Percentiles rank a stretch among this genome's conserved stretches.
phyloP scores from a whole-genome alignment of 2,329 filamentous ascomycete genomes.

The Trichophyton equinum region DNA sequence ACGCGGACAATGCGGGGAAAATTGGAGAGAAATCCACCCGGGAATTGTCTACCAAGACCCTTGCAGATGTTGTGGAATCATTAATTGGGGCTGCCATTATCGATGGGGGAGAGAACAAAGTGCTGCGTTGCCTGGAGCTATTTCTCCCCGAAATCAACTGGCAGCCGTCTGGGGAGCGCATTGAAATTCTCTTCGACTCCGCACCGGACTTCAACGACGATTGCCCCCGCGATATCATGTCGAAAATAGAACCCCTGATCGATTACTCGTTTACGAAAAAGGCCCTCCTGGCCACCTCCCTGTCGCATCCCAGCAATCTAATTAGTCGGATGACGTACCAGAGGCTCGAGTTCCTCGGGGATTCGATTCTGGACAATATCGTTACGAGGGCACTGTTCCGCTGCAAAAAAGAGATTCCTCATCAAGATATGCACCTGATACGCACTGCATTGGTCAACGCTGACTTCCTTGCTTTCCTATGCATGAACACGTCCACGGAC shows the following conservation, averaged over 20 bases:
- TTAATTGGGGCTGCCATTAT: constrained; percentile 65
- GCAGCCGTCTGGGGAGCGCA: constrained; percentile 35
- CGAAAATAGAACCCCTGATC: constrained; percentile 50
- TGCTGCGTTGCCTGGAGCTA: constrained; percentile 49
- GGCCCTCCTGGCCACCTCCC: constrained; percentile 58
- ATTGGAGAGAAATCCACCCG: constrained; percentile 20
- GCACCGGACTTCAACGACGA: constrained; percentile 28
- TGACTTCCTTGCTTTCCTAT: constrained; percentile 64
- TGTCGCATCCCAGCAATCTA: constrained; percentile 61
- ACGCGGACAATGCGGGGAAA: constrained; percentile 19
- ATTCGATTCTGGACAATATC: constrained; percentile 69
- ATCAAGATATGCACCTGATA: constrained; percentile 59
- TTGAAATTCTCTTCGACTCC: constrained; percentile 34
- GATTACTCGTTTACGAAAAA: constrained; percentile 61
- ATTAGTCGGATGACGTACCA: constrained; percentile 48
- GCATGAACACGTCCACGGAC: constrained; percentile 42
- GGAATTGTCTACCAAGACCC: constrained; percentile 57
- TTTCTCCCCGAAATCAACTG: constrained; percentile 53
- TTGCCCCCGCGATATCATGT: constrained; percentile 28
- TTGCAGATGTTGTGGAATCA: constrained; percentile 81
- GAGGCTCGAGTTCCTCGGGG: constrained; percentile 76
- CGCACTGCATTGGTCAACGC: constrained; percentile 68
- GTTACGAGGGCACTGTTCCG: constrained; percentile 52
- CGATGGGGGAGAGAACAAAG: constrained; percentile 54
- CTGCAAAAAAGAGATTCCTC: constrained; percentile 35